phyloP scores from a whole-genome alignment of 2,329 filamentous ascomycete genomes.

The Hawksworthiomyces lignivorus region DNA sequence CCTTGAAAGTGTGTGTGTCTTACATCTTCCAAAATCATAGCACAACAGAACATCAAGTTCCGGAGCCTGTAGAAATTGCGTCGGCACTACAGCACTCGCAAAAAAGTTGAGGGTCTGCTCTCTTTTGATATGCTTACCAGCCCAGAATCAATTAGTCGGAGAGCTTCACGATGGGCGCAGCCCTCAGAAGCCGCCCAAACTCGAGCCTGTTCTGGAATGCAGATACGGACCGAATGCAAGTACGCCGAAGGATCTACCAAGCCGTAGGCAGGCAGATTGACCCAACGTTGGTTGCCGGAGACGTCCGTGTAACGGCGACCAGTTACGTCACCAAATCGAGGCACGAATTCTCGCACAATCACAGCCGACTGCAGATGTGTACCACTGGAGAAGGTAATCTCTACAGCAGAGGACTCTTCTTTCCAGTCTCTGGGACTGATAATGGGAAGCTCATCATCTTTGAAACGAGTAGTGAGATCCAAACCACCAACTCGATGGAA shows the following conservation, averaged over 20 bases:
- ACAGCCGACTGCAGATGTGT: slow-evolving; percentile 1
- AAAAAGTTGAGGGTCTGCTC: too few relatives aligned
- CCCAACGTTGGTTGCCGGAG: slow-evolving; percentile 9
- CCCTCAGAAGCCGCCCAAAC: slow-evolving; percentile 8
- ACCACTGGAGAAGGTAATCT: slow-evolving; percentile 11
- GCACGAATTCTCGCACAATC: slow-evolving; percentile 9
- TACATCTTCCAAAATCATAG: slow-evolving; percentile 15
- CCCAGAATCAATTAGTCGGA: slow-evolving; percentile 6
- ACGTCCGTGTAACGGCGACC: slow-evolving; percentile 13
- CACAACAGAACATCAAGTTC: slow-evolving; percentile 10
- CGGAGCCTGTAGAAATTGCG: slow-evolving; percentile 11
- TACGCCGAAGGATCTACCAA: slow-evolving; percentile 8
- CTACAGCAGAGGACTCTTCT: neutral
- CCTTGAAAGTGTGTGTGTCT: neutral
- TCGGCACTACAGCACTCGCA: too few relatives aligned
- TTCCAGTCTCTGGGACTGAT: slow-evolving; percentile 11
- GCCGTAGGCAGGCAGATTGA: slow-evolving; percentile 12
- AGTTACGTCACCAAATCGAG: slow-evolving; percentile 10
- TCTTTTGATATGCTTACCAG: slow-evolving; percentile 9
- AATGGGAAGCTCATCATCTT: slow-evolving; percentile 3
- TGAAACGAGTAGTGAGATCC: slow-evolving; percentile 12
- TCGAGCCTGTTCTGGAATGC: neutral
- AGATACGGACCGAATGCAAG: neutral
- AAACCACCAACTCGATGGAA: slow-evolving; percentile 16
- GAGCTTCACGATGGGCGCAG: slow-evolving; percentile 12